A percentile compares a stretch with the other conserved stretches of the same genome.
Evolutionary conservation across 2,329 filamentous ascomycete genomes (phyloP).

Genomic region (Thielaviopsis euricoi): DNA sequence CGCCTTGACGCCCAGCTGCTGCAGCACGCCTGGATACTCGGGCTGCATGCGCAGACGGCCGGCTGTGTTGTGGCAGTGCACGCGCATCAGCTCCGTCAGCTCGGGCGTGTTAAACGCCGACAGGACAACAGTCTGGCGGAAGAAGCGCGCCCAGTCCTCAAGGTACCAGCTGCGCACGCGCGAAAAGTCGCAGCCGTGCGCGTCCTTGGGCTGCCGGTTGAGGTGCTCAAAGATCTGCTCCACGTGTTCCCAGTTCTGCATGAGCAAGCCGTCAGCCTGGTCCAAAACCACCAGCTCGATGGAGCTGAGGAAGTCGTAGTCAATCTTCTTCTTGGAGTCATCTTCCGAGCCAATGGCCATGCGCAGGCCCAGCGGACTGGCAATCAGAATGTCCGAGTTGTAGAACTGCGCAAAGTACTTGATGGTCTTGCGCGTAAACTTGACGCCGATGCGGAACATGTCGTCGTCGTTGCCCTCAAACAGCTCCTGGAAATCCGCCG

Average conservation of each 20-base stretch:
- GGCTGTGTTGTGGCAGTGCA: slow-evolving; percentile 61
- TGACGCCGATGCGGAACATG: slow-evolving; percentile 89
- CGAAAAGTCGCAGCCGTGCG: slow-evolving; percentile 85
- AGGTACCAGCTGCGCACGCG: slow-evolving; percentile 84
- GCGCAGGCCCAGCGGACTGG: slow-evolving; percentile 74
- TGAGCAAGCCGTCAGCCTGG: slow-evolving; percentile 80
- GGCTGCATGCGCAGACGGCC: slow-evolving; percentile 58
- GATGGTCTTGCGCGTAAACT: slow-evolving; percentile 89
- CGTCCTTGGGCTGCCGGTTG: slow-evolving; percentile 75
- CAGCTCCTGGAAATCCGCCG: slow-evolving; percentile 73
- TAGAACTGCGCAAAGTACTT: slow-evolving; percentile 95
- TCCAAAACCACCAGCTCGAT: slow-evolving; percentile 84
- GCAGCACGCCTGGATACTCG: slow-evolving; percentile 54
- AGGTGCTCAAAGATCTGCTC: slow-evolving; percentile 83
- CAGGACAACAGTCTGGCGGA: slow-evolving; percentile 74
- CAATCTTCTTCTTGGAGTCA: slow-evolving; percentile 39
- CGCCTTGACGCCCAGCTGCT: slow-evolving; percentile 52
- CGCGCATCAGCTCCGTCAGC: slow-evolving; percentile 61
- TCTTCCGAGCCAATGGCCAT: slow-evolving; percentile 76
- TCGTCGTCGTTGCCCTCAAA: slow-evolving; percentile 95
- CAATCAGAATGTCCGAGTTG: slow-evolving; percentile 86
- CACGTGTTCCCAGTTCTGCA: slow-evolving; percentile 98
- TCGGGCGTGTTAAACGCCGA: slow-evolving; percentile 79
- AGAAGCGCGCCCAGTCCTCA: slow-evolving; percentile 63
- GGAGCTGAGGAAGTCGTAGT: slow-evolving; percentile 84